Evolutionary conservation across 176 grass and related monocot genomes (phyloP), one percentile per base, ranked within the genome.

Genomic region (Phyllostachys edulis): DNA sequence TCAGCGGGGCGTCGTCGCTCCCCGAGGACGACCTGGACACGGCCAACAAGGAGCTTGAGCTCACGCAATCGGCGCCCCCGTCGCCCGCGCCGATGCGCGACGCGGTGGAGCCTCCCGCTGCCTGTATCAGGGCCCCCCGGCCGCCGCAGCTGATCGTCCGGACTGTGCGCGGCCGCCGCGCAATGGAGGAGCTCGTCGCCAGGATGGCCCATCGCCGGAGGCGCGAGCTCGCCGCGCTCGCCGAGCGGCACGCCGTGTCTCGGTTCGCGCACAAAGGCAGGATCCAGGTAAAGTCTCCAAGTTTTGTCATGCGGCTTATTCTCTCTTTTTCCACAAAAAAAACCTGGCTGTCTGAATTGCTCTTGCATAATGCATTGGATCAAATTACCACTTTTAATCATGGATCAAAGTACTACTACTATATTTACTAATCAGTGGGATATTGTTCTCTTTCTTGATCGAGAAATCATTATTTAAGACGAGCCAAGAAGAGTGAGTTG

Each of bases 101-200:
- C 29, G 73, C 61, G 1, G 34, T 20, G 57, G 76, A 69, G 9
- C 7, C 14, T 32, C 49, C 59, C 57, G 14, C 87, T n/a, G 6
- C 23, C 15, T 34, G 39, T 5, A 56, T 90, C 75, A 79, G 26
- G 3, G 73, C 34, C 44, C 17, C 64, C 11, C 80, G 66, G 0
- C 69, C 44, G 3, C 37, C 83, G 21, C 78, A 73, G 16, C 61
- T 90, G 41, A 70, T 80, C 7, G 83, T 87, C 16, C 65, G 85
- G 66, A 87, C 80, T 5, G 78, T 99, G 54, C 86, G 97, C 75
- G 91, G 91, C 10, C 93, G 87, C 39, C 85, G 91, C 50, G 87
- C 89, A 0, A 69, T 94, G 63, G 93, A 96, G 71, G 89, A 99
- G 84, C 86, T 96, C 16, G 87, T 96, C 61, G 91, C 89, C 27